A percentile compares a stretch with the other conserved stretches of the same genome.
Evolutionary conservation across 176 grass and related monocot genomes (phyloP).

Genomic region (Cenchrus americanus): DNA sequence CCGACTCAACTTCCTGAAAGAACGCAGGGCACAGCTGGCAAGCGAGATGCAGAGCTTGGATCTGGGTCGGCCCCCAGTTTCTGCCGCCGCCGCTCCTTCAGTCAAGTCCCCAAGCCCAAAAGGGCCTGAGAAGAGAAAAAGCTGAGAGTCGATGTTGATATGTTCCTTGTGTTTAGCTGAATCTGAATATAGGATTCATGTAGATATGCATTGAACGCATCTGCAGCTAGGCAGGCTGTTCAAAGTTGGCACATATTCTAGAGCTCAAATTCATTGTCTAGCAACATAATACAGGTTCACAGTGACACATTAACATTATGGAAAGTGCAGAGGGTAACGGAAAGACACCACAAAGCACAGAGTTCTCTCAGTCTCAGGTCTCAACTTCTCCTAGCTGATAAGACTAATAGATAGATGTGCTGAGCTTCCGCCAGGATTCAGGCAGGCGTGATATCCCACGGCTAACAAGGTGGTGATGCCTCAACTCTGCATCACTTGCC

Average conservation of each 20-base stretch:
- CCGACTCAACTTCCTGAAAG: slow-evolving; percentile 91
- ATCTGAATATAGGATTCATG: background rate
- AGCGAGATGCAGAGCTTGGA: slow-evolving; percentile 73
- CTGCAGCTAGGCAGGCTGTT: background rate
- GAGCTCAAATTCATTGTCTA: slow-evolving; percentile 20
- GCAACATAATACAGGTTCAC: slow-evolving; percentile 23
- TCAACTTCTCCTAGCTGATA: slow-evolving; percentile 1
- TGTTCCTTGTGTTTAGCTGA: too few relatives aligned
- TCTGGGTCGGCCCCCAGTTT: slow-evolving; percentile 29
- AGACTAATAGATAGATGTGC: background rate
- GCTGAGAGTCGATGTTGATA: background rate
- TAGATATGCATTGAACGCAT: background rate
- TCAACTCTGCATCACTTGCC: slow-evolving; percentile 48
- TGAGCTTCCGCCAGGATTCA: slow-evolving; percentile 18
- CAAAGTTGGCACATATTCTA: background rate
- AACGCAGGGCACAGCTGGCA: slow-evolving; percentile 71
- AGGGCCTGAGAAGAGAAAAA: background rate
- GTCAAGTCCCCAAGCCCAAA: slow-evolving; percentile 3
- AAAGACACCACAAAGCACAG: background rate
- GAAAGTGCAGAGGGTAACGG: background rate
- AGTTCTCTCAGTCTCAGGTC: background rate
- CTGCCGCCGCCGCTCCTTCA: background rate
- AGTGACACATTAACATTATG: background rate
- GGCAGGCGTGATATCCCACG: background rate
- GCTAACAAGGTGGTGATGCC: slow-evolving; percentile 9